Conservation (phyloP, 2,329 filamentous ascomycete genomes). For the Cucurbitaria berberidis region DNA sequence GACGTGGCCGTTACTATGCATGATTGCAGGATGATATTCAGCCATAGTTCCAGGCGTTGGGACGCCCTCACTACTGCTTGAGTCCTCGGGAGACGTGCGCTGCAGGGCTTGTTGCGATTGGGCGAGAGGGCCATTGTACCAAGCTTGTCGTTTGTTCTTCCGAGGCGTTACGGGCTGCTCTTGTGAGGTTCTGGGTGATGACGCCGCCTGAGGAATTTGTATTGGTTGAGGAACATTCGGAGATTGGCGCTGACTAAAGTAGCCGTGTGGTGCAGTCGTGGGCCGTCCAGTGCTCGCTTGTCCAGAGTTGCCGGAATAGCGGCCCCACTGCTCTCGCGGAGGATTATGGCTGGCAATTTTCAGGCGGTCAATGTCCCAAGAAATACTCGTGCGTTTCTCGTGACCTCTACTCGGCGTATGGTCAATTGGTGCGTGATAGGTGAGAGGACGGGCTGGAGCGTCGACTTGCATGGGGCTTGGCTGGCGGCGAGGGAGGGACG, state of each 20-base stretch:
- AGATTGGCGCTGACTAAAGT: slow-evolving; percentile 37
- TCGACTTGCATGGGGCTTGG: slow-evolving; percentile 83
- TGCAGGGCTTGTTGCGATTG: slow-evolving; percentile 44
- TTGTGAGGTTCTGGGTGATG: slow-evolving; percentile 46
- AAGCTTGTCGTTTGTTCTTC: slow-evolving; percentile 71
- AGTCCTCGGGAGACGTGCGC: slow-evolving; percentile 62
- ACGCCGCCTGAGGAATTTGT: slow-evolving; percentile 40
- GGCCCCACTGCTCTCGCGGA: slow-evolving; percentile 44
- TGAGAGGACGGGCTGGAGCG: slow-evolving; percentile 52
- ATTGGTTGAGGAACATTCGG: slow-evolving; percentile 29
- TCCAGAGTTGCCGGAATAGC: slow-evolving; percentile 34
- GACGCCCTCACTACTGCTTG: slow-evolving; percentile 61
- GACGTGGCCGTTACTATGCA: slow-evolving; percentile 57
- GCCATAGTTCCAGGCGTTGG: slow-evolving; percentile 59
- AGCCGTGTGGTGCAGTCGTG: slow-evolving; percentile 49
- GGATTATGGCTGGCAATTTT: slow-evolving; percentile 63
- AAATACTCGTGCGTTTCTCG: slow-evolving; percentile 47
- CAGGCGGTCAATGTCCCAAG: slow-evolving; percentile 71
- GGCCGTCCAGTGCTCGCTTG: slow-evolving; percentile 32
- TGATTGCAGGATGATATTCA: slow-evolving; percentile 61
- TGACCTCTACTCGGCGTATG: slow-evolving; percentile 31
- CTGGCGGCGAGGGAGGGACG: slow-evolving; percentile 66
- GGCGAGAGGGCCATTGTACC: slow-evolving; percentile 67
- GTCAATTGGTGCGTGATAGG: slow-evolving; percentile 45
- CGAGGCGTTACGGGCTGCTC: slow-evolving; percentile 58